Base-by-base conservation (phyloP, 1,139 yeast genomes). In the Yamadazyma sp. region DNA sequence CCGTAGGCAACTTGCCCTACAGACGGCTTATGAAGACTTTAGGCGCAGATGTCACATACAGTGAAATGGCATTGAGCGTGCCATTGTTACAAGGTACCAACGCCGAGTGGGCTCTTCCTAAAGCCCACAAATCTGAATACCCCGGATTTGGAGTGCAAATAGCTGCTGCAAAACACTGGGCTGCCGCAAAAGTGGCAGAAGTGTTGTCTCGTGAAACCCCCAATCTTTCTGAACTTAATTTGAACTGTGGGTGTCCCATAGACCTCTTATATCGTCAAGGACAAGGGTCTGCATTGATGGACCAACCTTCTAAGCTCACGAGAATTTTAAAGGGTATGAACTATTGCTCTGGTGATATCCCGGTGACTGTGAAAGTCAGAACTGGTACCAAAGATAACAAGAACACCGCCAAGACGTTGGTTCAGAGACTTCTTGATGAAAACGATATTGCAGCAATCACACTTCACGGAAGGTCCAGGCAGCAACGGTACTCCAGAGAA, bases 181-280 rank as follows among this genome's bases (percentile, higher is more conserved):
- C 91, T 49, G 95, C 95, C 3, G 79, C 92, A 27, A 89, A 87
- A 61, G 95, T 96, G 3, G 83, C 95, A 7, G 97, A 92, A 61
- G 81, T 83, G 5, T 66, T 92, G 20, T 72, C 79, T 12, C 74
- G 72, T 46, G 76, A 78, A 41, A 64, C 81, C 18, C 61, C 73
- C 5, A 62, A 72, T 38, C 79, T 84, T 17, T 78, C 86, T 25
- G 98, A 92, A 59, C 69, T 92, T 48, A 94, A 92, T 58, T 74
- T 92, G 54, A 92, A 92, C 64, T 85, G 96, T 59, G 99, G 99
- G 2, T 92, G 99, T 62, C 99, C 99, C 12, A 92, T 92, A 51
- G 98, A 94, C 59, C 72, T 94, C 51, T 71, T 92, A 18, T 94
- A 83, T 62, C 77, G 92, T 50, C 91, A 87, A 58, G 99, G 99